Base-by-base conservation (phyloP, 2,329 filamentous ascomycete genomes). In the Aspergillus piperis region DNA sequence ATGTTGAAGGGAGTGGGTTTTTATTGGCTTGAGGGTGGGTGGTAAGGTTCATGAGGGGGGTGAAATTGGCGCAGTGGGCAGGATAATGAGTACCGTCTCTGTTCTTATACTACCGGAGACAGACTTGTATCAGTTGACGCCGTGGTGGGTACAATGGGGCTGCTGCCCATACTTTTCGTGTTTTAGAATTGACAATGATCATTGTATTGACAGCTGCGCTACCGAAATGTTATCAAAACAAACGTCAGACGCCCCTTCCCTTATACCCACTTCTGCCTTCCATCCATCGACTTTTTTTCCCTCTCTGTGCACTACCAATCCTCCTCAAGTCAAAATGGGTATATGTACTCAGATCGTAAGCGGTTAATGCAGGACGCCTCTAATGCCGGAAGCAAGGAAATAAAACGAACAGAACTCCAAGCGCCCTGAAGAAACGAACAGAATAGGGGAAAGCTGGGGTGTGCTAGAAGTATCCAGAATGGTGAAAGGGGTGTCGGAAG, bases 361-460 rank as follows among this genome's bases (percentile, higher is more conserved):
- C 39, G 44, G 41, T 47, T n/a, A 23, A 55, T 44, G 36, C 53
- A 39, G 30, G 53, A 55, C 53, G 53, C 53, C 53, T 55, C 25
- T 44, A 44, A 55, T 55, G 53, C 53, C 53, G 38, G 41, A 39
- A 38, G 11, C 32, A 47, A 13, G 30, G 8, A 11, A 23, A 56
- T 17, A 44, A n/a, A 15, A 42, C 4, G 23, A 60, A 15, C 15
- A 38, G 32, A 36, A 32, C 15, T 39, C 19, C 17, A 39, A 39
- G 39, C 41, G 41, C 41, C 42, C 23, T 30, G 23, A 21, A 27
- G 50, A 50, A n/a, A n/a, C 42, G 19, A 25, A 50, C 59, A 30
- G 47, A 61, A 64, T 49, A 36, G 48, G 50, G 50, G 57, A 59
- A 64, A 57, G 39, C 21, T 48, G 55, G 57, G 39, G 6, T 15